Conservation (phyloP, 1,284 basidiomycete species). For the Takashimella koratensis region DNA sequence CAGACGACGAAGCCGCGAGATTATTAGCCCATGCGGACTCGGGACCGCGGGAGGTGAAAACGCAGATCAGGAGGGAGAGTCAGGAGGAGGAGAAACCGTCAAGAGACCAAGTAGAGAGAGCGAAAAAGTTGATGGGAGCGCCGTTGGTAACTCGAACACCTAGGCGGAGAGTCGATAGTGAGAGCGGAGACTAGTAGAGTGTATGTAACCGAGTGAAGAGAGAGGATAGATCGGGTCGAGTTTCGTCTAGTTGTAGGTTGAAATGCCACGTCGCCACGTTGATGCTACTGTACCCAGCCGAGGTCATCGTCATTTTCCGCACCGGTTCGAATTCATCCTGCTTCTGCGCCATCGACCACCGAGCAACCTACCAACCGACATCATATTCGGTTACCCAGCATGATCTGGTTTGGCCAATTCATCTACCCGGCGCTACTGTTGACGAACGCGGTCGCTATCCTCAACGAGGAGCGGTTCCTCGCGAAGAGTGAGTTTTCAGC, state of each 20-base stretch:
- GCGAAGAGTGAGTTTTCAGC: conserved; percentile 67
- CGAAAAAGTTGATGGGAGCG: conserved; percentile 3
- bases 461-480: conserved; percentile 93
- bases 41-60: conserved; percentile 10
- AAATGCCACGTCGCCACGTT: neutral
- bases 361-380: neutral
- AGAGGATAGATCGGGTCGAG: too few relatives aligned
- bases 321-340: neutral
- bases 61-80: neutral
- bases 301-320: too few relatives aligned
- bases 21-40: conserved; percentile 17
- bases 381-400: neutral
- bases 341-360: neutral
- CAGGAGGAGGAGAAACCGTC: neutral
- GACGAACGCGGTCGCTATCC: conserved; percentile 87
- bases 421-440: conserved; percentile 63
- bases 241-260: neutral
- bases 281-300: neutral
- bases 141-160: neutral
- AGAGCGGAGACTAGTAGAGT: neutral
- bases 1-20: conserved; percentile 15
- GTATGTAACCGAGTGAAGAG: neutral
- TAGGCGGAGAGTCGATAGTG: neutral
- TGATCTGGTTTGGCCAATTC: conserved; percentile 39
- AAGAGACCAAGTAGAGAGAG: conserved; percentile 6